Evolutionary conservation across 192 early-diverging fungal species (phyloP).

Genomic region (Coemansia guatemalensis): DNA sequence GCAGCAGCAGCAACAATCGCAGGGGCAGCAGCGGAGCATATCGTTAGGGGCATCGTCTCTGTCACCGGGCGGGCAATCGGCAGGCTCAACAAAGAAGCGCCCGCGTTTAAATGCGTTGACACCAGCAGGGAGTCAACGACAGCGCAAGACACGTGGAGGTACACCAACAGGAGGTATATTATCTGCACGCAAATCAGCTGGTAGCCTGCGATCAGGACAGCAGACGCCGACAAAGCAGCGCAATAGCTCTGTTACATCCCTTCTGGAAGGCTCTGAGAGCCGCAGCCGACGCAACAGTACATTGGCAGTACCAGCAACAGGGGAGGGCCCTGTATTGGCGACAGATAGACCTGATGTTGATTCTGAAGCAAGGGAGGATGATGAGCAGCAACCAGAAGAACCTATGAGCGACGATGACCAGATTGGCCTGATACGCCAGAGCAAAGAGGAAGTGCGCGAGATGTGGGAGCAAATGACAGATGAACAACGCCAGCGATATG

Average conservation of each 20-base stretch:
- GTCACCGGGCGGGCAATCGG: neutral
- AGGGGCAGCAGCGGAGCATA: neutral
- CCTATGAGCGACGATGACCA: constrained; percentile 8
- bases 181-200: constrained; percentile 2
- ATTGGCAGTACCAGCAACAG: neutral
- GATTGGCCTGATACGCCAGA: constrained; percentile 33
- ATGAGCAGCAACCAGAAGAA: neutral
- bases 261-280: neutral
- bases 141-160: constrained; percentile 35
- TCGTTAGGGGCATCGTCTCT: neutral
- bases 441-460: constrained; percentile 43
- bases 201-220: constrained; percentile 13
- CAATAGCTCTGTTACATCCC: neutral
- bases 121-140: constrained; percentile 25
- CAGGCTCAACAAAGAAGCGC: constrained; percentile 31
- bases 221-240: constrained; percentile 20
- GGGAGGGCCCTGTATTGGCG: no score
- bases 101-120: constrained; percentile 26
- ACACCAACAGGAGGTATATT: neutral
- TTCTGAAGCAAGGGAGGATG: neutral
- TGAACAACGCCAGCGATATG: constrained; percentile 76
- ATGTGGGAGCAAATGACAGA: constrained; percentile 54
- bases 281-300: neutral
- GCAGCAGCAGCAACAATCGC: neutral
- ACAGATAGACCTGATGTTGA: constrained; percentile 9